Base-by-base conservation (phyloP, 2,329 filamentous ascomycete species). In the Talaromyces sp. region DNA sequence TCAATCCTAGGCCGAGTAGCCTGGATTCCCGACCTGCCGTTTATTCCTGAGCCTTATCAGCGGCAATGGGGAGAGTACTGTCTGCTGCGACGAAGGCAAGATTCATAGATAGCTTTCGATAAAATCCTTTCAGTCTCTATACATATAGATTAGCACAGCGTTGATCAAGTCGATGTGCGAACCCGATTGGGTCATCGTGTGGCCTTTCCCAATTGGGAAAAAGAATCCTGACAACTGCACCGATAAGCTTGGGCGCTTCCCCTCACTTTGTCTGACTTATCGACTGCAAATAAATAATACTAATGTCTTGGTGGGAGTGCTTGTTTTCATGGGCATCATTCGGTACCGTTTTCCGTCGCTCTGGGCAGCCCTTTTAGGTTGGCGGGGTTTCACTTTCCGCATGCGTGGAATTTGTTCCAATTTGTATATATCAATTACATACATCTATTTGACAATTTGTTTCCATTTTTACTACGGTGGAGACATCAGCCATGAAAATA, bases 51-150 rank as follows among this genome's bases (percentile, higher is more conserved):
- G 48, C 82, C 81, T 61, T 87, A 86, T 65, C 85, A 82, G 66
- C 85, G 93, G 60, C 87, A 85, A 74, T 97, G 92, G 91, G 94
- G 92, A 19, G 81, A 86, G 57, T 95, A 97, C 74, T 99, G 94
- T 73, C 79, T 99, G 57, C 76, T 97, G 65, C 83, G 84, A 68
- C 84, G 85, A 14, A 54, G 41, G 12, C 24, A 61, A 31, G 35
- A 38, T 38, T 38, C 35, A 38, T n/a, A 38, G 35, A 38, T 38
- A 4, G 31, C 31, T 32, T 32, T 26, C n/a, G 31, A 32, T 10
- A 12, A 26, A 26, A 5, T 3, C 27, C 27, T 29, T 29, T 32
- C 10, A 35, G 6, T 35, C 32, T 35, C 14, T 35, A 6, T 12
- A 35, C 41, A 46, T 19, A 46, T n/a, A 19, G 21, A 46, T 19